Evolutionary conservation across 2,329 filamentous ascomycete genomes (phyloP).

Genomic region (Aphanoascus verrucosus): DNA sequence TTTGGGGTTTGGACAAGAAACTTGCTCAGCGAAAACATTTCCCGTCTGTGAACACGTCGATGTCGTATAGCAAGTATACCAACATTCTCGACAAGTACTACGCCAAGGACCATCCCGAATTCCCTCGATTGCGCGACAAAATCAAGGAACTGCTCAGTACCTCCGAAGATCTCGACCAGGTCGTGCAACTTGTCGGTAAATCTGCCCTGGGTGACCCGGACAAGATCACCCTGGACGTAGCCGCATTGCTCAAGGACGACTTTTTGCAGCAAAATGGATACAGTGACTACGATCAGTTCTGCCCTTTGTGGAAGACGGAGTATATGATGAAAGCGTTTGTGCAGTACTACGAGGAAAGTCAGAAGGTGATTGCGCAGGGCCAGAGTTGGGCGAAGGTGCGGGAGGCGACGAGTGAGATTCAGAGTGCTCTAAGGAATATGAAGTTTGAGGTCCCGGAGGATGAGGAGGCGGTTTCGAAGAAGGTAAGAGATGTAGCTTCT

Average conservation of each 20-base stretch:
- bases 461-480: conserved; percentile 69
- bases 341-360: conserved; percentile 92
- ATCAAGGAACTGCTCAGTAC: conserved; percentile 89
- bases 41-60: conserved; percentile 89
- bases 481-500: conserved; percentile 46
- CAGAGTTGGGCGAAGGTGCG: conserved; percentile 87
- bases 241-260: conserved; percentile 88
- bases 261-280: conserved; percentile 99
- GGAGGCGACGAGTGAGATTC: conserved; percentile 78
- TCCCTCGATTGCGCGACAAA: conserved; percentile 81
- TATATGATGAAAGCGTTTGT: conserved; percentile 99
- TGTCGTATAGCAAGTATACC: conserved; percentile 96
- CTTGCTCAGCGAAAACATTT: conserved; percentile 98
- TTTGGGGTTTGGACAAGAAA: conserved; percentile 99
- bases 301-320: conserved; percentile 97
- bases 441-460: conserved; percentile 93
- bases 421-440: conserved; percentile 74
- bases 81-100: conserved; percentile 83
- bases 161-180: conserved; percentile 95
- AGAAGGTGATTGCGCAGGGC: conserved; percentile 87
- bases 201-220: conserved; percentile 89
- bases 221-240: conserved; percentile 95
- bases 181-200: conserved; percentile 96
- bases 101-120: conserved; percentile 85
- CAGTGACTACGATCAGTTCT: conserved; percentile 98